These are phyloP conservation scores for Suillus cothurnatus DNA, from an alignment of 768 basidiomycete species.

Conservation along the genomic window DNA sequence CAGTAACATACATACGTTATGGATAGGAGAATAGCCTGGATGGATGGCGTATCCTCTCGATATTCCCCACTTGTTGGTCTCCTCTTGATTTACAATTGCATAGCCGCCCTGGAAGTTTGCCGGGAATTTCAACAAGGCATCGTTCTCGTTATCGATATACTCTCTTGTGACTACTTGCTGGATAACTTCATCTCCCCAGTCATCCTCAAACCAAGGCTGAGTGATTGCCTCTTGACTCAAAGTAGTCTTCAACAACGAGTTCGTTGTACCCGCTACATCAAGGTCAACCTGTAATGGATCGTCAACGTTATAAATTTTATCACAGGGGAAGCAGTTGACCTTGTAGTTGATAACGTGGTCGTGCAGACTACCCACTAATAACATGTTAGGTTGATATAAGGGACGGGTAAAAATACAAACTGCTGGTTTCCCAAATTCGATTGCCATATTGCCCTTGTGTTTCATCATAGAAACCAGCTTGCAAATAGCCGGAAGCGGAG, in stretches of 20 bases:
- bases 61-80: conserved; percentile 56
- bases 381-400: neutral
- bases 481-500: conserved; percentile 70
- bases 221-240: conserved; percentile 50
- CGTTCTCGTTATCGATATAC: conserved; percentile 53
- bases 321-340: conserved; percentile 24
- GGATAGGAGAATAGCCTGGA: conserved; percentile 56
- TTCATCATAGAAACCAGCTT: conserved; percentile 60
- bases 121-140: conserved; percentile 53
- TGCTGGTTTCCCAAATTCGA: conserved; percentile 55
- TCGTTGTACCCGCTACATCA: conserved; percentile 59
- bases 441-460: conserved; percentile 54
- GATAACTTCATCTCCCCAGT: conserved; percentile 57
- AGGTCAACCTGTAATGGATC: conserved; percentile 53
- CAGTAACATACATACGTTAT: conserved; percentile 40
- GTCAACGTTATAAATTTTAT: neutral
- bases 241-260: conserved; percentile 55
- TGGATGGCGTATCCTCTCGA: conserved; percentile 64
- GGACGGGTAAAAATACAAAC: conserved; percentile 34
- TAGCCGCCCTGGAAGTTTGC: conserved; percentile 59
- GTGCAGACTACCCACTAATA: conserved; percentile 62
- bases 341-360: conserved; percentile 71
- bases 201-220: conserved; percentile 58
- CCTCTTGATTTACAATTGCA: conserved; percentile 55
- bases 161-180: conserved; percentile 54